Conservation (phyloP, 2,329 filamentous ascomycete species). For the Lachnellula hyalina region DNA sequence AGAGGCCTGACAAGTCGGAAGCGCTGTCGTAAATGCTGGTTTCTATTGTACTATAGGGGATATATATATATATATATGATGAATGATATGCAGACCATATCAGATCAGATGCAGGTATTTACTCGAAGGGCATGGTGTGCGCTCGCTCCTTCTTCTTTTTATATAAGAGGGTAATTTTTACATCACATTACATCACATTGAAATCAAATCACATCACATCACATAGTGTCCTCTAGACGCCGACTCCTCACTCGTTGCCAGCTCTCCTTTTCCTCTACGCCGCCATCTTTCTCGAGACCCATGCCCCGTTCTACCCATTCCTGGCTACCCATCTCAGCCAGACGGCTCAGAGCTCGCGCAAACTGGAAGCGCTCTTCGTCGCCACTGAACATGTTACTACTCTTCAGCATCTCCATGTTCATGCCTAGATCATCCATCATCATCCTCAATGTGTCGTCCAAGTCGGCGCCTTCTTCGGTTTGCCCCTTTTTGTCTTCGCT, state of each 20-base stretch:
- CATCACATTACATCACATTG: conserved; percentile 20
- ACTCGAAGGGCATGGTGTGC: neutral
- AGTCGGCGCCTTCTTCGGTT: conserved; percentile 32
- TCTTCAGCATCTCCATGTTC: conserved; percentile 79
- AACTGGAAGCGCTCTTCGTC: conserved; percentile 98
- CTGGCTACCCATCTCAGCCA: conserved; percentile 88
- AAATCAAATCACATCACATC: conserved; percentile 1
- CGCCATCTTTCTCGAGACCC: conserved; percentile 39
- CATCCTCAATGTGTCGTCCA: conserved; percentile 67
- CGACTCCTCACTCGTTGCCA: conserved; percentile 44
- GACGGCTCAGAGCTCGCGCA: conserved; percentile 74
- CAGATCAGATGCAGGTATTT: no score
- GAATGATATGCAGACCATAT: no score
- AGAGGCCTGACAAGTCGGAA: no score
- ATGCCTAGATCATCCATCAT: conserved; percentile 85
- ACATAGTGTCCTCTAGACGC: conserved; percentile 43
- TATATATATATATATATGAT: no score
- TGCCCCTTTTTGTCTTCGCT: conserved; percentile 35
- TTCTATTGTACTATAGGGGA: no score
- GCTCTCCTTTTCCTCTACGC: conserved; percentile 40
- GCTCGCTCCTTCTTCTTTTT: neutral
- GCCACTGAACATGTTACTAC: conserved; percentile 80
- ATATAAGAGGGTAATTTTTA: neutral
- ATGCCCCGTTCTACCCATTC: conserved; percentile 87
- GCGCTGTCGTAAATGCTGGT: no score